Base-by-base conservation (phyloP, 768 basidiomycete genomes). In the Sistotremastrum suecicum region DNA sequence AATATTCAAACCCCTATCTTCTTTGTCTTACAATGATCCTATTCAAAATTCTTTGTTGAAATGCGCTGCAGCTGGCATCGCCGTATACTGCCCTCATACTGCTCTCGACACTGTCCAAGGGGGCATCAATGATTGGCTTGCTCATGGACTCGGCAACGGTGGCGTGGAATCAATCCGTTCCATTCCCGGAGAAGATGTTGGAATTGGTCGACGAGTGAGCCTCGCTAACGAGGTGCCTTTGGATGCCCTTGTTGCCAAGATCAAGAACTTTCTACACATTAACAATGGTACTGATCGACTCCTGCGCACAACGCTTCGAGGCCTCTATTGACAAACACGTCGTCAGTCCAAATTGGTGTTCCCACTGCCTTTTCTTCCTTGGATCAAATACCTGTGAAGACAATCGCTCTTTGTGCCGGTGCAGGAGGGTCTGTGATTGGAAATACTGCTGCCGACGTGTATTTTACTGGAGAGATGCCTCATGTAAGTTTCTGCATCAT, bases 81-180 rank as follows among this genome's bases (percentile, higher is more conserved):
- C 82, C 1, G 72, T 97, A 4, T 94, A 85, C 64, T 74, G 73
- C 37, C 89, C 94, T 2, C 94, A 98, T 63, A 88, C 85, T 0
- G 76, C 88, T 0, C 71, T 95, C 11, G 94, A 98, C 63, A 71
- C 71, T n/a, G 78, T 85, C 1, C 71, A 74, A 53, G 84, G 75
- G 4, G 92, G 94, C 0, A 75, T 94, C 44, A 95, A 94, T 56
- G 89, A 92, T 62, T 95, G 86, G 85, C 72, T 91, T 10, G 83
- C 77, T 1, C 57, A 66, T 7, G 62, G 61, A 1, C 43, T 58
- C 34, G 53, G 60, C 34, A 70, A 72, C 50, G 77, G 74, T 41
- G 38, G 47, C 31, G 45, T 55, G 38, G 75, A 71, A 34, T 58
- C 74, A 34, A 62, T 75, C 50, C 64, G 62, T 41, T 51, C 53